Evolutionary conservation across 139 green algal genomes (phyloP).

Genomic region (Chlamydomonas applanata): DNA sequence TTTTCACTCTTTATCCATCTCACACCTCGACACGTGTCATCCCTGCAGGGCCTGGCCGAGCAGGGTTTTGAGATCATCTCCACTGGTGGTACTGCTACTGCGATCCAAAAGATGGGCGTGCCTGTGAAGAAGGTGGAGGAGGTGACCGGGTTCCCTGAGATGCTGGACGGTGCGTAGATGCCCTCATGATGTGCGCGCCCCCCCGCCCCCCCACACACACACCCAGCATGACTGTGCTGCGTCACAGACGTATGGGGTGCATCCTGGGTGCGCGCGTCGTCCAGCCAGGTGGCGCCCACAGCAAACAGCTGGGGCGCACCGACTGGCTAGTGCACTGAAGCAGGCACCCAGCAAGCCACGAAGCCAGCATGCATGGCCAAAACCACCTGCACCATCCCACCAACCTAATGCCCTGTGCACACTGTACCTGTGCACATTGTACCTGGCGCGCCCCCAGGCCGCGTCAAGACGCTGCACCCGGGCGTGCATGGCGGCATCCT

Average conservation of each 20-base stretch:
- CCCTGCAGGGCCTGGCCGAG: slow-evolving; percentile 67
- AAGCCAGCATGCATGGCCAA: too few relatives aligned
- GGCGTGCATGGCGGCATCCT: slow-evolving; percentile 97
- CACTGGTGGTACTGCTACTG: slow-evolving; percentile 88
- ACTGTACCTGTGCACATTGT: neutral
- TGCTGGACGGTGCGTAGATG: slow-evolving; percentile 82
- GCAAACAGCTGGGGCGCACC: too few relatives aligned
- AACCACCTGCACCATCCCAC: too few relatives aligned
- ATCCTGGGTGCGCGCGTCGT: too few relatives aligned
- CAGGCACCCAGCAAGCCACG: too few relatives aligned
- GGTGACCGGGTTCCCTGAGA: slow-evolving; percentile 97
- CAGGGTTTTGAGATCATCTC: slow-evolving; percentile 92
- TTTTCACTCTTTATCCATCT: neutral
- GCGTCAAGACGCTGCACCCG: slow-evolving; percentile 99
- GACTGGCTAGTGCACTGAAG: too few relatives aligned
- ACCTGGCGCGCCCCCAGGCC: too few relatives aligned
- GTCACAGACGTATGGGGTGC: too few relatives aligned
- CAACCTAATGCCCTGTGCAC: neutral
- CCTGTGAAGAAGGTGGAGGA: slow-evolving; percentile 85
- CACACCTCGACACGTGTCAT: neutral
- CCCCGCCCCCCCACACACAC: too few relatives aligned
- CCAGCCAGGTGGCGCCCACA: too few relatives aligned
- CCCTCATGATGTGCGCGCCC: neutral
- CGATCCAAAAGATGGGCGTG: slow-evolving; percentile 80
- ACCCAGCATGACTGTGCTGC: too few relatives aligned